Percentiles rank a stretch among this genome's conserved stretches.
These are phyloP conservation scores for Aphanoascus verrucosus DNA, from an alignment of 2,329 filamentous ascomycete species.

Conservation along the genomic window DNA sequence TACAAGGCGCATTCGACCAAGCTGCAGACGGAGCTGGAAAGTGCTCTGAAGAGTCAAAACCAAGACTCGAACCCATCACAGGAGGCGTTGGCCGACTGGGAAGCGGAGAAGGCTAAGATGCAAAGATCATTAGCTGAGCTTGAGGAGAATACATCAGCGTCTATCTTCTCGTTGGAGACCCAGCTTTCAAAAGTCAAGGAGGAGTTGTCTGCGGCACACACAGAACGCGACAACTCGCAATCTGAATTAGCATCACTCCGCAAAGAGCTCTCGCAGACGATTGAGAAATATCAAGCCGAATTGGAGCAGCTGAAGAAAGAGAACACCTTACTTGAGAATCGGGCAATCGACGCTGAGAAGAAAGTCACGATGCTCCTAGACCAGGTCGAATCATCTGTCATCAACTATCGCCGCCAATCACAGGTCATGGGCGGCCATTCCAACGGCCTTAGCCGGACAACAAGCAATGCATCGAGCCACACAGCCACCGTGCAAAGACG, in stretches of 20 bases:
- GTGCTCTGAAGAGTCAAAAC: conserved; percentile 47
- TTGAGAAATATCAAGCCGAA: conserved; percentile 51
- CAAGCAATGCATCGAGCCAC: conserved; percentile 46
- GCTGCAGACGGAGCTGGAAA: conserved; percentile 70
- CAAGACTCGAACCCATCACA: conserved; percentile 28
- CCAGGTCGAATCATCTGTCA: conserved; percentile 86
- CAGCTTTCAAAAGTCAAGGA: conserved; percentile 57
- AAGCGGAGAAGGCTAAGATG: conserved; percentile 58
- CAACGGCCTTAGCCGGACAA: conserved; percentile 39
- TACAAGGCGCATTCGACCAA: conserved; percentile 80
- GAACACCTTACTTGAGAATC: conserved; percentile 68
- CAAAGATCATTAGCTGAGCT: conserved; percentile 58
- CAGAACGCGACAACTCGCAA: conserved; percentile 59
- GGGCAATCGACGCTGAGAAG: conserved; percentile 79
- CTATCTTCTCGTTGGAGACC: conserved; percentile 57
- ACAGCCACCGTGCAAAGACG: conserved; percentile 30
- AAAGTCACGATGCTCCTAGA: conserved; percentile 88
- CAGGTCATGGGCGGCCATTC: conserved; percentile 30
- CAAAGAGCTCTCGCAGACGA: conserved; percentile 47
- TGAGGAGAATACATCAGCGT: conserved; percentile 57
- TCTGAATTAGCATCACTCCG: conserved; percentile 45
- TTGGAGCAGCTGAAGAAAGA: conserved; percentile 74
- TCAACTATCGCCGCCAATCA: conserved; percentile 77
- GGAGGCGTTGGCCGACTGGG: conserved; percentile 54
- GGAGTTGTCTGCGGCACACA: conserved; percentile 56